Base-by-base conservation (phyloP, 2,329 filamentous ascomycete genomes). In the Neoscytalidium dimidiatum region DNA sequence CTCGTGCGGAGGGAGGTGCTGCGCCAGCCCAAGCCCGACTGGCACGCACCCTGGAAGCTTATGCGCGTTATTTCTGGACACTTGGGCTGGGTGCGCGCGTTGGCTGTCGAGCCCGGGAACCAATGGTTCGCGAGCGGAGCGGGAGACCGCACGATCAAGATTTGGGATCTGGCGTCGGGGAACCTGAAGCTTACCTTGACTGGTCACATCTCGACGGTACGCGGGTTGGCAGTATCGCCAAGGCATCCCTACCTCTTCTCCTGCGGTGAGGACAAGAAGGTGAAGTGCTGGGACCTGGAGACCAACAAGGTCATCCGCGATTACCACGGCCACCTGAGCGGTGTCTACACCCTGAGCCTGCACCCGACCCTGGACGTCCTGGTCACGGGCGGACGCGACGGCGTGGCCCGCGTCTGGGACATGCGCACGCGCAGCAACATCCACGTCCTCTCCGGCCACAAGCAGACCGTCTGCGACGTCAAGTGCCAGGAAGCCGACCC, bases 281-380 rank as follows among this genome's bases (percentile, higher is more conserved):
- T 99, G 68, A 99, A 99, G 80, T 99, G 95, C 81, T 99, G 95
- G 95, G 95, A 99, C 81, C 82, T 99, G 69, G 95, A 99, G 79
- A 97, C 94, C n/a, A 99, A 99, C 82, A 97, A 97, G 79, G 95
- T 99, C 66, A 97, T 98, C 74, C 88, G 94, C 43, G 93, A 97
- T 79, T 99, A 98, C 77, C 95, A 99, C 77, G 96, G 96, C 19
- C 95, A 99, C 80, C 82, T 99, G 23, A 96, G 92, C 71, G 95
- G 95, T 68, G 95, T 99, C 3, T 99, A 99, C 80, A 94, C 94
- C 0, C 83, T 99, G 5, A 87, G 91, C 2, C 82, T 99, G n/a
- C 95, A 99, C 75, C 95, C 95, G 0, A 97, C 93, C 0, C 85
- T 99, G 5, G 95, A 99, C 73, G 91, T 99, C 0, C 85, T 99